phyloP scores from a whole-genome alignment of 225 moss, liverwort and hornwort genomes.

The Pleurozium schreberi region DNA sequence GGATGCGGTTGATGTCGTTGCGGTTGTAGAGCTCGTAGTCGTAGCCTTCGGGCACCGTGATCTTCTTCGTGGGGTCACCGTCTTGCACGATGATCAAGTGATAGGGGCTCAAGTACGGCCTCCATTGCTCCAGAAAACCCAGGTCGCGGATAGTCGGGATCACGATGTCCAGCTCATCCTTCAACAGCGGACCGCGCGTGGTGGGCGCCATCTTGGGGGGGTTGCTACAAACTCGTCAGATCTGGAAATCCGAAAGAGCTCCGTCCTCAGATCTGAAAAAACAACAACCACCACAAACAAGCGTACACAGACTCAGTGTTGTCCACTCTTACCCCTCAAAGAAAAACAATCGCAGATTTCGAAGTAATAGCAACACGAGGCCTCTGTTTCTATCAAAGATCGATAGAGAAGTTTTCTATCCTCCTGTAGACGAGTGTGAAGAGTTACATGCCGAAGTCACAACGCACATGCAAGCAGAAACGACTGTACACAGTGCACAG shows the following conservation, averaged over 20 bases:
- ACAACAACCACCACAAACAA: background rate
- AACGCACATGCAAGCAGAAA: background rate
- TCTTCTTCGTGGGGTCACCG: conserved; percentile 42
- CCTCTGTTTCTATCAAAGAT: no score
- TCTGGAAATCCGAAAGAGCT: background rate
- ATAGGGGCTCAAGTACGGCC: conserved; percentile 54
- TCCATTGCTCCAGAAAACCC: conserved; percentile 59
- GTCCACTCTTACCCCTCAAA: background rate
- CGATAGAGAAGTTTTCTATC: background rate
- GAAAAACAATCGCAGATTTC: background rate
- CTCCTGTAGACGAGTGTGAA: background rate
- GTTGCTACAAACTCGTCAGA: background rate
- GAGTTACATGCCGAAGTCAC: no score
- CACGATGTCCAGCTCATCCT: conserved; percentile 56
- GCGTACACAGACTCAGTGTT: background rate
- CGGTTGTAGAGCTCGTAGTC: conserved; percentile 62
- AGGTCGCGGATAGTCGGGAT: conserved; percentile 56
- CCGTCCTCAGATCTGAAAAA: background rate
- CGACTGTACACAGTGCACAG: background rate
- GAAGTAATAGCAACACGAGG: background rate
- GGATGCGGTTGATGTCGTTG: conserved; percentile 58
- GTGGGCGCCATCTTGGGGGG: background rate
- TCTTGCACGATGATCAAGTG: conserved; percentile 65
- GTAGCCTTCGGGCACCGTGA: conserved; percentile 54
- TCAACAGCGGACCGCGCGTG: conserved; percentile 33